Percentiles rank a stretch among this genome's conserved stretches.
Evolutionary conservation across 768 basidiomycete species (phyloP).

Genomic region (Lactarius indigo): DNA sequence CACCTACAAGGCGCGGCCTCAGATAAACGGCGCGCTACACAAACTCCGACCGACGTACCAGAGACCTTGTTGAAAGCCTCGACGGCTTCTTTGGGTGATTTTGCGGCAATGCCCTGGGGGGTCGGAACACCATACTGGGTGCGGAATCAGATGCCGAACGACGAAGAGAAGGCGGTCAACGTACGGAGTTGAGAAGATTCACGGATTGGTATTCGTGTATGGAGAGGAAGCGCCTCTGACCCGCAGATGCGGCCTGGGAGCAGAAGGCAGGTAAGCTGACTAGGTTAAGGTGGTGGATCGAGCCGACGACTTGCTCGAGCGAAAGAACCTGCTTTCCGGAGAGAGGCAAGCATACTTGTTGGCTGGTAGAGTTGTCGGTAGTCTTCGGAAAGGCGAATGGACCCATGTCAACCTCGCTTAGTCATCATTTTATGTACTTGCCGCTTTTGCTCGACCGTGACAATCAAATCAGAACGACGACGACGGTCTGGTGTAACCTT

Average conservation of each 20-base stretch:
- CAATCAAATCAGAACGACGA: slow-evolving; percentile 61
- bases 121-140: slow-evolving; percentile 95
- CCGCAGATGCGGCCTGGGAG: slow-evolving; percentile 59
- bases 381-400: slow-evolving; percentile 5
- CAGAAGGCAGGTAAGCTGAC: slow-evolving; percentile 15
- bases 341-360: slow-evolving; percentile 59
- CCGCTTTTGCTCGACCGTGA: slow-evolving; percentile 10
- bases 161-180: slow-evolving; percentile 27
- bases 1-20: slow-evolving; percentile 43
- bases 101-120: slow-evolving; percentile 85
- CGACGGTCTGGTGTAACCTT: slow-evolving; percentile 56
- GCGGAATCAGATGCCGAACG: background rate
- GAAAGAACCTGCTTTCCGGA: slow-evolving; percentile 61
- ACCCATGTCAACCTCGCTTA: slow-evolving; percentile 25
- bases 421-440: slow-evolving; percentile 39
- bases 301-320: slow-evolving; percentile 50
- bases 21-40: background rate
- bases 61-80: slow-evolving; percentile 88
- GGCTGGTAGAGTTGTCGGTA: slow-evolving; percentile 23
- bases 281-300: slow-evolving; percentile 8
- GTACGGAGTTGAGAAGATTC: slow-evolving; percentile 86
- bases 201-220: slow-evolving; percentile 99
- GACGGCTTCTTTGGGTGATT: slow-evolving; percentile 85
- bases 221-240: slow-evolving; percentile 88
- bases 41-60: slow-evolving; percentile 32